Evolutionary conservation across 2,329 filamentous ascomycete species (phyloP).

Genomic region (Fusarium sp.): DNA sequence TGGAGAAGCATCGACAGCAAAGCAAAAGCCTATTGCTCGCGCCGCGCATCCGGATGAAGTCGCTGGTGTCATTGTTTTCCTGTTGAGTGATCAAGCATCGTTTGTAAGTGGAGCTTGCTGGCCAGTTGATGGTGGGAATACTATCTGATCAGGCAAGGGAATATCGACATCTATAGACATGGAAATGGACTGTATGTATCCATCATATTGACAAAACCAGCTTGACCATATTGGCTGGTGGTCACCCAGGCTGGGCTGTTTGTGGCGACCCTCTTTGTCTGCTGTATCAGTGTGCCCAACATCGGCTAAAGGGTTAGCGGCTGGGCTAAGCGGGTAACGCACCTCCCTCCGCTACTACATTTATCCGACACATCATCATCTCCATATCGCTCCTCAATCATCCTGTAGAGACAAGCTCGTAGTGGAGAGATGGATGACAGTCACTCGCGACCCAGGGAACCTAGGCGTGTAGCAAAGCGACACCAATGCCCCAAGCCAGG

Average conservation of each 20-base stretch:
- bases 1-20: accelerated
- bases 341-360: neutral
- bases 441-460: accelerated
- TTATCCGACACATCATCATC: neutral
- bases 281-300: no score
- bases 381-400: neutral
- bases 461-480: neutral
- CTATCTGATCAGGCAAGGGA: neutral
- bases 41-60: neutral
- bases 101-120: neutral
- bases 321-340: neutral
- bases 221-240: no score
- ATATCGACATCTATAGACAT: neutral
- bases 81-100: neutral
- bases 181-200: accelerated
- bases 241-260: no score
- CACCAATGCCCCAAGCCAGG: neutral
- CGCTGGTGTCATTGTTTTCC: neutral
- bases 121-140: neutral
- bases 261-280: neutral
- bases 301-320: neutral
- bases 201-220: accelerated
- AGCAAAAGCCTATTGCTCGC: neutral
- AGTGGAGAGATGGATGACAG: accelerated
- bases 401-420: accelerated